Evolutionary conservation across 2,329 filamentous ascomycete genomes (phyloP), one percentile per base, ranked within the genome.

Genomic region (Xylariaceae sp.): DNA sequence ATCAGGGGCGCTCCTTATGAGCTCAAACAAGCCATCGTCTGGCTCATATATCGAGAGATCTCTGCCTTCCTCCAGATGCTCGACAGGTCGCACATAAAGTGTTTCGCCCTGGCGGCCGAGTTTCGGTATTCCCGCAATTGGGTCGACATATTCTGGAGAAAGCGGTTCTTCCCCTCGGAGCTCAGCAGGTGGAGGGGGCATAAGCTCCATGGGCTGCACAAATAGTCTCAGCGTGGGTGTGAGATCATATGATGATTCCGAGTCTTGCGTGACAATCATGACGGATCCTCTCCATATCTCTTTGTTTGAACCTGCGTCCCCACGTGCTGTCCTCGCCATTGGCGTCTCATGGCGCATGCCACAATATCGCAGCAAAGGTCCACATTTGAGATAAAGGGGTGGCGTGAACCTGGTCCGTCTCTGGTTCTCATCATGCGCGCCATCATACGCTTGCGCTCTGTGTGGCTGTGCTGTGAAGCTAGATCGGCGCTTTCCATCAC

Each of bases 201-300:
- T 75, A 16, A 96, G 75, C 56, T 92, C 88, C 69, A 93, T 87
- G 1, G 90, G 88, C 65, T 97, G 92, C 6, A 87, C 84, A 68
- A 97, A 99, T 4, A 99, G 71, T 41, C 92, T 82, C 58, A 99
- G 74, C 0, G 81, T 89, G 4, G 94, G 94, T 0, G 81, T 81
- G 44, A 90, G 85, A 42, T 86, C 82, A 65, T 97, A 96, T 1
- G 87, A 88, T 2, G 93, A 97, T 39, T 87, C 82, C 2, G 83
- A 80, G 65, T 99, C 93, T 47, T 85, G 80, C 0, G 94, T 97
- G 18, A 99, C 91, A 62, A 99, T 96, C 90, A 99, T 91, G 51
- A 97, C 80, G 54, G 85, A 95, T 5, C 94, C 94, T 68, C 92
- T 84, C 94, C 94, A 99, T 17, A 93, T 84, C 62, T 96, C 90